Evolutionary conservation across 2,329 filamentous ascomycete species (phyloP), one percentile per base, ranked within the genome.

Genomic region (Fusarium scirpi): DNA sequence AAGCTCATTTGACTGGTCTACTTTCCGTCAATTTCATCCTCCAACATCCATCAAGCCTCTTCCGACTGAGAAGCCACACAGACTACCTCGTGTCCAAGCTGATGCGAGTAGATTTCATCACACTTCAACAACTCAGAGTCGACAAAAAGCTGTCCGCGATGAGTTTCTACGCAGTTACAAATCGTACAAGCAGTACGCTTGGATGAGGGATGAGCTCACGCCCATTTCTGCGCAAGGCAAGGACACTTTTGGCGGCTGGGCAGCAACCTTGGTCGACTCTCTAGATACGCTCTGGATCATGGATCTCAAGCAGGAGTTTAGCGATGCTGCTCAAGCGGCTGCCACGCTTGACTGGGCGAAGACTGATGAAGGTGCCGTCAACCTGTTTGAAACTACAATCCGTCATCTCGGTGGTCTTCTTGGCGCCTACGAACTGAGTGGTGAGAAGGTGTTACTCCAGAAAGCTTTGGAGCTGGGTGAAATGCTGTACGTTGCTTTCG

Each of bases 251-350:
- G 85, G 86, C 9, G 84, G 85, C 29, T 89, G 87, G 84, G 87
- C 84, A 2, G 89, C 88, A 12, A 89, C 88, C 0, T 77, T 91
- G 44, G 85, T 91, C 25, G 89, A 91, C 73, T 80, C 84, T 1
- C 79, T 91, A 40, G 89, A 91, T 64, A 89, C 88, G 1, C 82
- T 91, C 4, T 87, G 85, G 83, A 90, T 91, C 45, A 89, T 91
- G 88, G 88, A 79, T 12, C 76, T 91, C 32, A 78, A 84, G 32
- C 80, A 85, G 3, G 89, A 91, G 22, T 90, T 65, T 8, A 13
- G 6, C 47, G 77, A 84, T 20, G 88, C 89, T 8, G 82, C 85
- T 4, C 78, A 80, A 29, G 86, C 85, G 3, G 81, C 85, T 8
- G 80, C 78, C 16, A 74, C 79, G 8, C 71, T 90, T 45, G 83